Percentiles rank a stretch among this genome's conserved stretches.
Conservation (phyloP, 2,329 filamentous ascomycete genomes). For the Aspergillus ibericus region DNA sequence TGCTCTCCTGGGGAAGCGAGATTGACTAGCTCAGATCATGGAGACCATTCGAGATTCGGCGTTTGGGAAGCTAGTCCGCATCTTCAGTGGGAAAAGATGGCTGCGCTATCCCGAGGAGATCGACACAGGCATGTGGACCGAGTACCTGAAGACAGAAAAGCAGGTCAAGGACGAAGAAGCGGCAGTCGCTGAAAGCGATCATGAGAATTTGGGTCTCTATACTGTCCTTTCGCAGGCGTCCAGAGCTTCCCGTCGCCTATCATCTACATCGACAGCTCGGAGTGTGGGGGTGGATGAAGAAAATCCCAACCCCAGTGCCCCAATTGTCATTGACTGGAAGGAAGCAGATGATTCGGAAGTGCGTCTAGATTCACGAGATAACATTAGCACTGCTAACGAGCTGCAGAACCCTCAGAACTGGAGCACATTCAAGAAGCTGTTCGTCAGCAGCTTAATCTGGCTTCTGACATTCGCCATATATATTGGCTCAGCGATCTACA, state of each 20-base stretch:
- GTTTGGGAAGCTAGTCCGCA: constrained; percentile 24
- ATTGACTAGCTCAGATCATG: neutral
- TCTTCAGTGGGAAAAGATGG: constrained; percentile 11
- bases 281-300: neutral
- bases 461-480: constrained; percentile 53
- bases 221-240: constrained; percentile 21
- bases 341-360: constrained; percentile 20
- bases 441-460: constrained; percentile 50
- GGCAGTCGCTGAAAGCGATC: neutral
- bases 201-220: constrained; percentile 16
- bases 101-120: constrained; percentile 23
- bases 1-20: neutral
- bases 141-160: constrained; percentile 15
- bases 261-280: constrained; percentile 4
- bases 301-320: neutral
- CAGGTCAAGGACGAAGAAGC: constrained; percentile 9
- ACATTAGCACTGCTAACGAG: neutral
- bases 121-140: constrained; percentile 13
- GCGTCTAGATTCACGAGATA: neutral
- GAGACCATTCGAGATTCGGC: constrained; percentile 22
- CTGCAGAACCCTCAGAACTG: constrained; percentile 50
- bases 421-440: constrained; percentile 44
- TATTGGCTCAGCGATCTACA: constrained; percentile 54
- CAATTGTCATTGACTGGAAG: constrained; percentile 20
- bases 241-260: neutral